These are phyloP conservation scores for Ascochyta clinopodiicola DNA, from an alignment of 2,329 filamentous ascomycete species.

Conservation along the genomic window DNA sequence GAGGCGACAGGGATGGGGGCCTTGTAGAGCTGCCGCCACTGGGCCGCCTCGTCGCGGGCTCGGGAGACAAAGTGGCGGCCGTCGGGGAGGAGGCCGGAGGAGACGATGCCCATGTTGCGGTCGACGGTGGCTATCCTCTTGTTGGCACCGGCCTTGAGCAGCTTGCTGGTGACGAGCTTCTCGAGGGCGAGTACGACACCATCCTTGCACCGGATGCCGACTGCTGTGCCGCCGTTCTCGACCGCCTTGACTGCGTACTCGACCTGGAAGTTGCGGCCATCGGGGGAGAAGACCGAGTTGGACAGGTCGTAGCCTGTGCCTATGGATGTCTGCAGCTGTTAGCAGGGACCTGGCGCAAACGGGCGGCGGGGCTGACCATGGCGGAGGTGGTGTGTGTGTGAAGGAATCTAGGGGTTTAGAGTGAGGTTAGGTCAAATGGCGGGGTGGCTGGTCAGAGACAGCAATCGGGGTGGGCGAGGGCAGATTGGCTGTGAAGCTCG, in stretches of 20 bases:
- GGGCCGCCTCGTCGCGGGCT: slow-evolving; percentile 89
- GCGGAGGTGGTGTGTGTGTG: slow-evolving; percentile 14
- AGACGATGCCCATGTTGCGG: slow-evolving; percentile 90
- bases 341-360: slow-evolving; percentile 21
- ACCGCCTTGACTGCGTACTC: slow-evolving; percentile 99
- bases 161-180: slow-evolving; percentile 94
- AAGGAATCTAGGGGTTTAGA: background rate
- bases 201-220: slow-evolving; percentile 97
- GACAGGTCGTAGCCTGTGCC: slow-evolving; percentile 99
- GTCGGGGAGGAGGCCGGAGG: slow-evolving; percentile 92
- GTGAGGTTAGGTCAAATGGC: background rate
- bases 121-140: slow-evolving; percentile 96
- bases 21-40: slow-evolving; percentile 94
- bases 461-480: slow-evolving; percentile 1
- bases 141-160: slow-evolving; percentile 93
- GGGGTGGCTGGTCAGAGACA: background rate
- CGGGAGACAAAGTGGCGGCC: slow-evolving; percentile 93
- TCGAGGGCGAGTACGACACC: slow-evolving; percentile 95
- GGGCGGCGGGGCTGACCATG: slow-evolving; percentile 38
- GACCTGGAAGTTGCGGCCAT: slow-evolving; percentile 97
- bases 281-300: slow-evolving; percentile 99
- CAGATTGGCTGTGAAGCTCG: slow-evolving; percentile 11
- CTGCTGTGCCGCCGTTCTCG: slow-evolving; percentile 94
- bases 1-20: slow-evolving; percentile 87
- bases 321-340: slow-evolving; percentile 83